Evolutionary conservation across 1,284 basidiomycete genomes (phyloP).

Genomic region (Stereum hirsutum): DNA sequence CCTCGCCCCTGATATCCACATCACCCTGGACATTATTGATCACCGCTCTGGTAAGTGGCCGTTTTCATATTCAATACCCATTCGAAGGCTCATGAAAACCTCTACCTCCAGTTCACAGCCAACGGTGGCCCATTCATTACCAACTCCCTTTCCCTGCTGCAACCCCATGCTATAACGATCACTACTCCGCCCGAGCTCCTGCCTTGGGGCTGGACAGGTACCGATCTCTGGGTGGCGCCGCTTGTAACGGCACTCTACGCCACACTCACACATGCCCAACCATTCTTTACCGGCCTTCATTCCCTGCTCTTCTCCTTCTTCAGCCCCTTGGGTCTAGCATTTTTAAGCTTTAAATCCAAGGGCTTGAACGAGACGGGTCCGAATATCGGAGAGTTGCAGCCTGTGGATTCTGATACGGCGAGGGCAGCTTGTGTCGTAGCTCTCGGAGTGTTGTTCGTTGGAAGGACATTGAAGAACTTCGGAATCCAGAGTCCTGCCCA

Average conservation of each 20-base stretch:
- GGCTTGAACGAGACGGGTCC: no score
- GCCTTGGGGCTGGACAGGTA: constrained; percentile 67
- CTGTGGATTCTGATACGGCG: constrained; percentile 50
- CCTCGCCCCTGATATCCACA: constrained; percentile 35
- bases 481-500: no score
- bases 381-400: constrained; percentile 27
- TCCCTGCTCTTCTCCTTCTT: constrained; percentile 32
- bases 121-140: constrained; percentile 69
- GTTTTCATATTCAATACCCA: background rate
- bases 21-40: constrained; percentile 68
- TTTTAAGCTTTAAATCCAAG: constrained; percentile 7
- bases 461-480: constrained; percentile 51
- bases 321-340: constrained; percentile 18
- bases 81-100: background rate
- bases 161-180: constrained; percentile 51
- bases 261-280: constrained; percentile 68
- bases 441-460: constrained; percentile 46
- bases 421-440: constrained; percentile 58
- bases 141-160: constrained; percentile 59
- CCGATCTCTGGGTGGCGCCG: constrained; percentile 70
- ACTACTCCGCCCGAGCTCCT: constrained; percentile 62
- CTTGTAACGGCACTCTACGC: constrained; percentile 61
- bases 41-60: constrained; percentile 47
- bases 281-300: constrained; percentile 64
- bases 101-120: constrained; percentile 41